Base-by-base conservation (phyloP, 306 rosid genomes). In the Cercis canadensis region DNA sequence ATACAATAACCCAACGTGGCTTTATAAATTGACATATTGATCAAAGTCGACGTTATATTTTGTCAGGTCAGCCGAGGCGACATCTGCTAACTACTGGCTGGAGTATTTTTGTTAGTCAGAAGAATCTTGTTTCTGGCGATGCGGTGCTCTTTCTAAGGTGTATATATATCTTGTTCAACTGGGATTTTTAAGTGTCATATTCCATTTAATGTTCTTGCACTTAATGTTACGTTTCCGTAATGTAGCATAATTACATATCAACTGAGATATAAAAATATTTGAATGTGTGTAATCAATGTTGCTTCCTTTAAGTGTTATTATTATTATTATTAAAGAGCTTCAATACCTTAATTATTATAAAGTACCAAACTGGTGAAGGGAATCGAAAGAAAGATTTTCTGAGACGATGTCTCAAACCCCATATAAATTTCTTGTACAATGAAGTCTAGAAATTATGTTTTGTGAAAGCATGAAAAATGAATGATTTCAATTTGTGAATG, bases 21-120 rank as follows among this genome's bases (percentile, higher is more conserved):
- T 80, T 78, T 66, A 68, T 60, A 55, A 69, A 36, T 59, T 16
- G 56, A 64, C 56, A 60, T 44, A 52, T 66, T 76, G 70, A 66
- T 74, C 54, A 45, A 74, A 70, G 52, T 69, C 31, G 24, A 46
- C 60, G 59, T 66, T 24, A 50, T 49, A 45, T 58, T 74, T 87
- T 82, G 52, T 74, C 92, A 93, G 98, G 98, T 87, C 98, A 93
- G 87, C 98, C 98, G 53, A 90, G 97, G 87, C 76, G 98, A 72
- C 98, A 93, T 87, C 87, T 93, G 46, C 98, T 90, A 60, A 93
- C 97, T 57, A 93, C 98, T 12, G 97, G 98, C 44, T 93, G 98
- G 98, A 93, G 98, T 83, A 72, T 85, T 84, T 93, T 93, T 67
- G 96, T 93, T 39, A 85, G 92, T 88, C 98, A 88, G 81, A 93